Base-by-base conservation (phyloP, 345 rosid species). In the Adansonia digitata region DNA sequence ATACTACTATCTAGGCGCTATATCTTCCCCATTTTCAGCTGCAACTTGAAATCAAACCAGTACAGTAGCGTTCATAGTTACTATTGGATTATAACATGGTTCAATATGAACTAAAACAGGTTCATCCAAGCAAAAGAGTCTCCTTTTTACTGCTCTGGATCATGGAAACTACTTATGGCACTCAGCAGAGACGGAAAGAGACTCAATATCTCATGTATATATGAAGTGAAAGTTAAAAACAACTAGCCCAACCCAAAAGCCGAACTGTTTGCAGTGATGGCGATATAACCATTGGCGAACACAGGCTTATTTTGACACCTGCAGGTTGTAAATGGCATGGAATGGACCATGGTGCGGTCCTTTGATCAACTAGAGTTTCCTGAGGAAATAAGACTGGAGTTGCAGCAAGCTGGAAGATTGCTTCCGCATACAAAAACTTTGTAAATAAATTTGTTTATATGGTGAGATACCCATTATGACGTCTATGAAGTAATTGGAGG, bases 361-460 rank as follows among this genome's bases (percentile, higher is more conserved):
- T 68, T 42, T 34, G 74, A 63, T 74, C 75, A 22, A 65, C 39
- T 35, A 79, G 67, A 57, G 79, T 76, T 74, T 76, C 82, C 43
- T 31, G 77, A 43, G 72, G 62, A 29, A 73, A 37, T 8, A 77
- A 48, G 7, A 74, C 35, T 27, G 83, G 79, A 69, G 73, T 75
- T 52, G 84, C 77, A 27, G 86, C 85, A 72, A 82, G 80, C 77
- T 75, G 84, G 80, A 82, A 73, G 40, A 85, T 77, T 67, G 81
- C 73, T 74, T 52, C 73, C 5, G 84, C 88, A 85, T 85, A 75
- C 61, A 78, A 76, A 52, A 56, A 27, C 71, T 72, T 61, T 29
- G 39, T 7, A 27, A 69, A 72, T 24, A 22, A n/a, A 74, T 37
- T 48, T 64, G 27, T 43, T 67, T 57, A 57, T 34, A 45, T 48